Evolutionary conservation across 257 asterid genomes (phyloP).

Genomic region (Forsythia suspensa): DNA sequence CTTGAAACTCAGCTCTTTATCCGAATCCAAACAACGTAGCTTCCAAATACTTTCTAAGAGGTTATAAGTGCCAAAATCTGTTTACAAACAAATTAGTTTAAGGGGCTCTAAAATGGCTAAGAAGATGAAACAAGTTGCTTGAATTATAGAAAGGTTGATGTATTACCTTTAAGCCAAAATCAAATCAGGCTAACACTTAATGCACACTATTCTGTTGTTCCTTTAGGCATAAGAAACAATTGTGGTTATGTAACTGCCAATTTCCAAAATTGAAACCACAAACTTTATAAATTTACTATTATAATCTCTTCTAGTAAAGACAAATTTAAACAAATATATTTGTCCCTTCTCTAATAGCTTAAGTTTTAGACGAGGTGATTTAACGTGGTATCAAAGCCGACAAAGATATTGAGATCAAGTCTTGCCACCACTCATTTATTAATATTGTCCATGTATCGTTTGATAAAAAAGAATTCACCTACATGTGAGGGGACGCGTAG

Average conservation of each 20-base stretch:
- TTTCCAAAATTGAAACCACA: background rate
- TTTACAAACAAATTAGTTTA: no score
- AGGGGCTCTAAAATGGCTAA: no score
- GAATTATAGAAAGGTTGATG: conserved; percentile 6
- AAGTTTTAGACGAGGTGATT: background rate
- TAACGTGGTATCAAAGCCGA: background rate
- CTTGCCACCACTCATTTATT: background rate
- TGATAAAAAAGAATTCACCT: no score
- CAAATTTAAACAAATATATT: no score
- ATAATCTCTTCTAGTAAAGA: background rate
- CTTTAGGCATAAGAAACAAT: background rate
- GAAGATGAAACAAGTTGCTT: no score
- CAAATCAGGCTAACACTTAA: conserved; percentile 4
- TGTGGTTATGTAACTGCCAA: background rate
- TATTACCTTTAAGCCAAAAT: conserved; percentile 6
- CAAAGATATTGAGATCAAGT: background rate
- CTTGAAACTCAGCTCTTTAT: no score
- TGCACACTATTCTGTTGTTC: background rate
- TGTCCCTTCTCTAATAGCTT: background rate
- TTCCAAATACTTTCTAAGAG: no score
- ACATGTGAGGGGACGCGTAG: no score
- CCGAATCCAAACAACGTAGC: no score
- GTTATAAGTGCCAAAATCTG: no score
- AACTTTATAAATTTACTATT: no score
- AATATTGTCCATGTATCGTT: no score